Evolutionary conservation across 768 basidiomycete species (phyloP), one percentile per base, ranked within the genome.

Genomic region (Cantharellus anzutake): DNA sequence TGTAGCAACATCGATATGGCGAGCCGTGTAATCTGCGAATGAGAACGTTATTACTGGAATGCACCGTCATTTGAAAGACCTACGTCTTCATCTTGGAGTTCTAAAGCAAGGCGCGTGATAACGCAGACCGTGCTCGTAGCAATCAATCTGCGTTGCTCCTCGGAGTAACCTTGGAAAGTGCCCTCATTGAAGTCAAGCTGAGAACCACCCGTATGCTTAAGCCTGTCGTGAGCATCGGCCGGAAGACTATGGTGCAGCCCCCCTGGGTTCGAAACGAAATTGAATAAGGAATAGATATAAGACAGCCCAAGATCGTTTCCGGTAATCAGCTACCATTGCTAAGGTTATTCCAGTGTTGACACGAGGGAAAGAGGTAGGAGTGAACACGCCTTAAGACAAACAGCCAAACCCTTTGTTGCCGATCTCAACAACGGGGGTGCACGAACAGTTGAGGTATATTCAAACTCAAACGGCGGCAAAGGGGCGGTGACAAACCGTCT

Each of bases 281-380:
- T 97, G 61, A 98, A 76, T 7, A 98, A 78, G 3, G 94, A 96
- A 69, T 98, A 97, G 82, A 97, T 85, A 64, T 92, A 89, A 2
- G 93, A 97, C 79, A 92, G 83, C 67, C 87, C 78, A 42, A 91
- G 77, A 67, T 92, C 91, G 64, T 91, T 86, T 50, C 86, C 87
- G 14, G 86, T 84, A 14, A 86, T 82, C 42, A 89, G 74, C 88
- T 91, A 57, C 62, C 42, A 50, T 44, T 3, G 58, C 42, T 5
- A 62, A 56, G 34, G 60, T 63, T 55, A 64, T 38, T 51, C 59
- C 37, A 60, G 41, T 41, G 34, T 44, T 56, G 29, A 42, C 50
- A 3, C 55, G 48, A 59, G 37, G 50, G 29, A 62, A 44, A 14
- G 14, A 61, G 4, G 29, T 2, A 7, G 41, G 5, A 4, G 2